phyloP scores from a whole-genome alignment of 2,329 filamentous ascomycete genomes.

The Coniella lustricola region DNA sequence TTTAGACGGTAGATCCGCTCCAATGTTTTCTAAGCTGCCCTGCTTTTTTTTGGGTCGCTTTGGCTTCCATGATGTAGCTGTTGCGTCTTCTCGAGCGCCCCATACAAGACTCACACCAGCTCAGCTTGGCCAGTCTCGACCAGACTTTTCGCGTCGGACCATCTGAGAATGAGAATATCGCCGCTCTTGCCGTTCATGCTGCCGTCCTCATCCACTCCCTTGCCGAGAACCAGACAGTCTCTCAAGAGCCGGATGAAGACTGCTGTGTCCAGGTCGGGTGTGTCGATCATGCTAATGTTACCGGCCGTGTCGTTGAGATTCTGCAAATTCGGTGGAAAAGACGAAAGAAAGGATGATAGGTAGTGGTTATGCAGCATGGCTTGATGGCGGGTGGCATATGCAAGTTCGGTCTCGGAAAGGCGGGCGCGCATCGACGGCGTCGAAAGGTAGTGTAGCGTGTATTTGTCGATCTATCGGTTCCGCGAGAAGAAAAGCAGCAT shows the following conservation, averaged over 20 bases:
- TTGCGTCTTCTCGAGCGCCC: background rate
- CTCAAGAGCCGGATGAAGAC: constrained; percentile 74
- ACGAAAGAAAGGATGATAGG: constrained; percentile 71
- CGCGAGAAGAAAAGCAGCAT: too few species aligned
- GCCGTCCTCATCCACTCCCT: constrained; percentile 58
- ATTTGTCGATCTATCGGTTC: constrained; percentile 59
- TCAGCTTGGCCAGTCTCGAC: constrained; percentile 51
- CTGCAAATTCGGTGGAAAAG: constrained; percentile 73
- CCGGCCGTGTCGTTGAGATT: constrained; percentile 86
- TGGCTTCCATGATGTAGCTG: background rate
- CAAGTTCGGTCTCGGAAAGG: constrained; percentile 71
- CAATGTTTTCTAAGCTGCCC: too few species aligned
- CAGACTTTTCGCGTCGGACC: constrained; percentile 63
- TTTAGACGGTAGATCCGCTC: too few species aligned
- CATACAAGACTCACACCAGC: constrained; percentile 39
- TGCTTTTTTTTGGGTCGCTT: background rate
- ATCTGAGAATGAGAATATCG: constrained; percentile 62
- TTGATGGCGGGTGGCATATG: constrained; percentile 81
- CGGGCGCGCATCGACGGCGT: constrained; percentile 45
- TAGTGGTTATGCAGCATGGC: constrained; percentile 80
- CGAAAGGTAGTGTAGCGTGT: constrained; percentile 67
- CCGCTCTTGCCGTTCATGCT: constrained; percentile 51
- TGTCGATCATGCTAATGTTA: constrained; percentile 86
- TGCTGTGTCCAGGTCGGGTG: constrained; percentile 72
- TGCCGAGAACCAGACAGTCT: constrained; percentile 51